These are phyloP conservation scores for Remersonia thermophila DNA, from an alignment of 2,329 filamentous ascomycete species.

Conservation along the genomic window DNA sequence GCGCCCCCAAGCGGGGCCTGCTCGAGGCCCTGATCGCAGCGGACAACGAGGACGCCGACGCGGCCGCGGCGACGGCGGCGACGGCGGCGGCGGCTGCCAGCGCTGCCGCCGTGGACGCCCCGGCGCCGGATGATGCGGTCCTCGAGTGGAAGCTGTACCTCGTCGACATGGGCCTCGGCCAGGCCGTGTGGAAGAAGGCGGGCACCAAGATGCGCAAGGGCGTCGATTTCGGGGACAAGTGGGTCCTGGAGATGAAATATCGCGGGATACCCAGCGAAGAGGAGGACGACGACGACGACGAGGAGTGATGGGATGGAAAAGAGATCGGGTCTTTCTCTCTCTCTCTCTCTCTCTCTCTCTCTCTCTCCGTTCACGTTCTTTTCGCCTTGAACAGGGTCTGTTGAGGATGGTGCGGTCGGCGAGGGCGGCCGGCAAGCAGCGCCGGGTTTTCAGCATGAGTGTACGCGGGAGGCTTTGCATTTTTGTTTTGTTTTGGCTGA, in stretches of 20 bases:
- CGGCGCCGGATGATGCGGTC: slow-evolving; percentile 31
- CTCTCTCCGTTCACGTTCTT: no score
- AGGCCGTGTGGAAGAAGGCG: slow-evolving; percentile 73
- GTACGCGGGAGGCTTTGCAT: background rate
- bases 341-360: no score
- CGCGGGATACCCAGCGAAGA: slow-evolving; percentile 22
- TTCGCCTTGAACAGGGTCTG: background rate
- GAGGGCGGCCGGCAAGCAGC: no score
- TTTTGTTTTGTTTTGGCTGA: background rate
- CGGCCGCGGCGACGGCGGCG: slow-evolving; percentile 16
- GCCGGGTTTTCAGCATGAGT: slow-evolving; percentile 1
- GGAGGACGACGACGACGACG: slow-evolving; percentile 12
- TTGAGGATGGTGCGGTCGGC: no score
- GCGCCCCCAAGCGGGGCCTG: slow-evolving; percentile 74
- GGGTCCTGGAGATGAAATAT: slow-evolving; percentile 63
- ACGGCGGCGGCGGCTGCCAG: slow-evolving; percentile 14
- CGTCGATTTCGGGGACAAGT: slow-evolving; percentile 77
- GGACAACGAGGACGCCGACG: slow-evolving; percentile 30
- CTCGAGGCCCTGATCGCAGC: slow-evolving; percentile 60
- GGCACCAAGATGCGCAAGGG: slow-evolving; percentile 71
- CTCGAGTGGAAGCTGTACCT: slow-evolving; percentile 66
- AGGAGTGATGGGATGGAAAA: background rate
- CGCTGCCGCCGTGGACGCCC: no score
- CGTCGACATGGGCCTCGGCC: slow-evolving; percentile 74
- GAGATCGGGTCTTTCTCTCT: no score